Percentiles rank a stretch among this genome's conserved stretches.
phyloP scores from a whole-genome alignment of 164 flowering plant genomes.

The Tetracentron sinense region DNA sequence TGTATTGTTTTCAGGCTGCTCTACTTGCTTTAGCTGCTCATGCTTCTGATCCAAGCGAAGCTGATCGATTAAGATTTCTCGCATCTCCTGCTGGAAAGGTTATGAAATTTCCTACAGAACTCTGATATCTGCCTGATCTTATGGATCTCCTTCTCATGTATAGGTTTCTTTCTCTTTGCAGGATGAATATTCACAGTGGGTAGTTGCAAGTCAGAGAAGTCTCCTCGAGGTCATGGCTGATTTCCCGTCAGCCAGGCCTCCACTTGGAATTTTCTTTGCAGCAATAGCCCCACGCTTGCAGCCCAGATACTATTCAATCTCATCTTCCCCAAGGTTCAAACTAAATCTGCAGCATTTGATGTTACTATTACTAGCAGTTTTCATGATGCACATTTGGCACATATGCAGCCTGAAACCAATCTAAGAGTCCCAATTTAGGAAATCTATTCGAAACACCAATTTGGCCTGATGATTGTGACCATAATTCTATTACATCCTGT shows the following conservation, averaged over 20 bases:
- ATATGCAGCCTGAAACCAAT: not conserved
- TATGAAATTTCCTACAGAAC: not conserved
- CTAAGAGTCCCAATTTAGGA: too few species aligned
- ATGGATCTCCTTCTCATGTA: not conserved
- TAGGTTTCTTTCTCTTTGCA: slow-evolving; percentile 23
- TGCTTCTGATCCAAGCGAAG: slow-evolving; percentile 89
- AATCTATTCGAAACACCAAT: too few species aligned
- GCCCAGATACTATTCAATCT: slow-evolving; percentile 98
- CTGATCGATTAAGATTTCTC: slow-evolving; percentile 72
- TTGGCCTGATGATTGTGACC: too few species aligned
- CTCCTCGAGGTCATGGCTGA: slow-evolving; percentile 94
- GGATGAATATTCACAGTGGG: slow-evolving; percentile 97
- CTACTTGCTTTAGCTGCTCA: slow-evolving; percentile 86
- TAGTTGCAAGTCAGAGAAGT: slow-evolving; percentile 86
- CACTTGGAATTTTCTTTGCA: slow-evolving; percentile 98
- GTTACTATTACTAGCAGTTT: too few species aligned
- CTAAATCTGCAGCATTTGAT: too few species aligned
- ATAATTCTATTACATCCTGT: too few species aligned
- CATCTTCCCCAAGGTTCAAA: slow-evolving; percentile 91
- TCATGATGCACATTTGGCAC: not conserved
- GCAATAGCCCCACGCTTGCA: slow-evolving; percentile 90
- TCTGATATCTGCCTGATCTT: not conserved
- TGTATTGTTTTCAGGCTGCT: slow-evolving; percentile 73
- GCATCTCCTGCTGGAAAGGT: slow-evolving; percentile 99
- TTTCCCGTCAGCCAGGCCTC: slow-evolving; percentile 90